Evolutionary conservation across 75 land plant species (phyloP).

Genomic region (Selaginella moellendorffii): DNA sequence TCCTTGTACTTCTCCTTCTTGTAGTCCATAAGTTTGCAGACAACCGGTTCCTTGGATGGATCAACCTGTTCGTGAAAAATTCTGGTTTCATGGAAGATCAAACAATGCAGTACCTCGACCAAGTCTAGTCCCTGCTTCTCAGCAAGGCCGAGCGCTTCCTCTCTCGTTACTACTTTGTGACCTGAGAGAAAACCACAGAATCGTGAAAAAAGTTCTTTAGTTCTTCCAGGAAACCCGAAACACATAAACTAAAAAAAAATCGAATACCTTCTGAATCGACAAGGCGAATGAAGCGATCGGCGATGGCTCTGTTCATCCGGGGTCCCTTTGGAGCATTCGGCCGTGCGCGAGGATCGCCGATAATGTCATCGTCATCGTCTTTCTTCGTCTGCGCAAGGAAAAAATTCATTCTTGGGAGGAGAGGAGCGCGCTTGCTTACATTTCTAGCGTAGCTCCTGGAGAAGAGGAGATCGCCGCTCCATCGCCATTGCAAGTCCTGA

Average conservation of each 20-base stretch:
- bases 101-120: constrained; percentile 57
- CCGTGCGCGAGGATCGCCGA: neutral
- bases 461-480: too few relatives aligned
- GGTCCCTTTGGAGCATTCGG: neutral
- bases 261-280: neutral
- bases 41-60: constrained; percentile 35
- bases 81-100: neutral
- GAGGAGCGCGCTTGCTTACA: too few relatives aligned
- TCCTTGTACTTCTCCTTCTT: constrained; percentile 36
- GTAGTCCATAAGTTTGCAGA: constrained; percentile 56
- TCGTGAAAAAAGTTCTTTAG: too few relatives aligned
- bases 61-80: constrained; percentile 32
- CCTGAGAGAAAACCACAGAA: constrained; percentile 19
- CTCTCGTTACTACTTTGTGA: constrained; percentile 28
- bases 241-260: too few relatives aligned
- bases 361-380: neutral
- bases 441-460: too few relatives aligned
- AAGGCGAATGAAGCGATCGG: neutral
- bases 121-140: constrained; percentile 31
- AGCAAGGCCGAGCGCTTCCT: constrained; percentile 38
- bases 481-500: too few relatives aligned
- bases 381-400: neutral
- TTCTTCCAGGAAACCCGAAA: too few relatives aligned
- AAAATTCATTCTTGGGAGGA: too few relatives aligned
- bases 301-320: neutral